Evolutionary conservation across 768 basidiomycete genomes (phyloP), one percentile per base, ranked within the genome.

Genomic region (Russula dissimulans): DNA sequence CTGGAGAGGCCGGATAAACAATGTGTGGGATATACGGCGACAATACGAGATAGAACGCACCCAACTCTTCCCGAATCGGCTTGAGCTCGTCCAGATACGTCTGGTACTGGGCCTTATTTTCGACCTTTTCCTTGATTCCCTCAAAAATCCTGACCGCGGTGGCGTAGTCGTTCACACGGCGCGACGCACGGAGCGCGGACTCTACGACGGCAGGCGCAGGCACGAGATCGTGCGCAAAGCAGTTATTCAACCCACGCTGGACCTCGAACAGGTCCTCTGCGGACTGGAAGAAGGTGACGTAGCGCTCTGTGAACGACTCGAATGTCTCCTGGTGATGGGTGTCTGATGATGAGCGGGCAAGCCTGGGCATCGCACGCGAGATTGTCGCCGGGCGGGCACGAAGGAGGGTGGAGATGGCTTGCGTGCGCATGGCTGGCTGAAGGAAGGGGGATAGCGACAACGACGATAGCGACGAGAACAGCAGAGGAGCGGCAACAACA

Each of bases 231-330:
- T 98, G 95, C 3, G 97, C 91, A 72, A 99, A 99, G 78, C 95
- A 97, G 81, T 99, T 99, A 81, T 99, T 98, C 69, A 99, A 79
- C 42, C 97, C 97, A 53, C 97, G 91, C 76, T 99, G 95, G 65
- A 99, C 89, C 79, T 99, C 97, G 71, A 99, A 99, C 59, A 97
- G 82, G 77, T 99, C 97, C 70, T 93, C 85, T 51, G 92, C 93
- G 57, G 83, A 80, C 70, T 89, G 76, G 82, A 99, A 99, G 76
- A 99, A 99, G 65, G 79, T 79, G 70, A 93, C 86, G 76, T 97
- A 97, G 71, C 95, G 91, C 62, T 86, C 82, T 69, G 90, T 91
- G 80, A 98, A 97, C 47, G 88, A 82, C 72, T 97, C 95, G 75
- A 92, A 97, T 17, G 89, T 81, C 77, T 97, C 95, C 73, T 92